Conservation (phyloP, 1,284 basidiomycete species). For the Mycocalia duriaeana region DNA sequence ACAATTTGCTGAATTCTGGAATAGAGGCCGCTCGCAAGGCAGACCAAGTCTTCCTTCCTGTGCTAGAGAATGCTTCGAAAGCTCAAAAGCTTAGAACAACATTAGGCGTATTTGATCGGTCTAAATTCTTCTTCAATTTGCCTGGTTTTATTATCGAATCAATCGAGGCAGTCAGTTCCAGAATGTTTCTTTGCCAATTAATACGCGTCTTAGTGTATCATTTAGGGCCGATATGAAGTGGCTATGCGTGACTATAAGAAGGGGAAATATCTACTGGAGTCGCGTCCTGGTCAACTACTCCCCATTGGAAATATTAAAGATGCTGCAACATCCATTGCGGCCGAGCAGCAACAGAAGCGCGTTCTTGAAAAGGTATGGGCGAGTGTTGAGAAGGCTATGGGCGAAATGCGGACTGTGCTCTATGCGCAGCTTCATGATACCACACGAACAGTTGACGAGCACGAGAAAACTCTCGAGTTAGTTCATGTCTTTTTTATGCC, state of each 20-base stretch:
- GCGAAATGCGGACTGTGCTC: constrained; percentile 83
- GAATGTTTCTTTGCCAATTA: constrained; percentile 1
- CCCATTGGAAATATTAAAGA: constrained; percentile 57
- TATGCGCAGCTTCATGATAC: constrained; percentile 77
- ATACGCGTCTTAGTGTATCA: background rate
- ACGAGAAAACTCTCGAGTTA: constrained; percentile 95
- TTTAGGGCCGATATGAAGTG: constrained; percentile 86
- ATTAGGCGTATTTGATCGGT: constrained; percentile 91
- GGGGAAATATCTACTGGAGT: constrained; percentile 87
- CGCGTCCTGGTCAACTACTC: constrained; percentile 79
- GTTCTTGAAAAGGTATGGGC: constrained; percentile 97
- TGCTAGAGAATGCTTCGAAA: constrained; percentile 94
- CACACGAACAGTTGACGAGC: constrained; percentile 81
- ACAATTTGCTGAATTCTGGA: constrained; percentile 9
- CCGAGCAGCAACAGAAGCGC: constrained; percentile 79
- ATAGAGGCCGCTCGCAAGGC: constrained; percentile 84
- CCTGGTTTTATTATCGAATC: constrained; percentile 89
- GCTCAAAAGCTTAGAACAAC: constrained; percentile 91
- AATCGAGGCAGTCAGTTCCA: constrained; percentile 71
- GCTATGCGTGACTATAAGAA: constrained; percentile 97
- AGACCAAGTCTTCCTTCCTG: constrained; percentile 93
- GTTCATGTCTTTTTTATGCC: constrained; percentile 20
- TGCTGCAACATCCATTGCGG: constrained; percentile 42
- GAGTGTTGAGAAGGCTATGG: constrained; percentile 92
- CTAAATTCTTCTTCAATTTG: constrained; percentile 98